These are phyloP conservation scores for Beverwykella pulmonaria DNA, from an alignment of 495 filamentous ascomycete genomes.

Conservation along the genomic window DNA sequence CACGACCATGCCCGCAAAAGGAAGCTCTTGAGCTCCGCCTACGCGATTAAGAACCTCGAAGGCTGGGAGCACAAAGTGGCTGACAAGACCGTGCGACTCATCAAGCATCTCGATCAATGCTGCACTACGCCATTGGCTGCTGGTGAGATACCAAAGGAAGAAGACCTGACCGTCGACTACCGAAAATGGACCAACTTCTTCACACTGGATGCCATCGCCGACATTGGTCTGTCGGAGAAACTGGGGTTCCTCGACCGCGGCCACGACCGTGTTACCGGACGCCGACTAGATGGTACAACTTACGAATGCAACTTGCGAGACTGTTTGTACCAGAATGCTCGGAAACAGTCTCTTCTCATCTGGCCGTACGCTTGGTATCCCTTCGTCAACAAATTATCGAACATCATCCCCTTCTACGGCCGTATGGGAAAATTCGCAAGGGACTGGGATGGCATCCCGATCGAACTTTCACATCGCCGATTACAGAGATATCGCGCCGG, in stretches of 20 bases:
- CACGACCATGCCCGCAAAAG: conserved; percentile 55
- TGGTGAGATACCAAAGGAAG: not conserved
- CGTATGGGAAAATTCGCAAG: conserved; percentile 34
- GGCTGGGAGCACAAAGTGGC: conserved; percentile 60
- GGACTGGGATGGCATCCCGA: conserved; percentile 46
- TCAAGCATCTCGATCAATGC: conserved; percentile 35
- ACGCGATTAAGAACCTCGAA: conserved; percentile 59
- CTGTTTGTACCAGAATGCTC: conserved; percentile 53
- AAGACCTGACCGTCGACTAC: conserved; percentile 34
- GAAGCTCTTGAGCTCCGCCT: conserved; percentile 56
- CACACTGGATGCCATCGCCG: conserved; percentile 49
- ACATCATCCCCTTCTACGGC: conserved; percentile 36
- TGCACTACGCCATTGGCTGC: conserved; percentile 22
- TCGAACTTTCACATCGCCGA: conserved; percentile 19
- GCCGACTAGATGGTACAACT: conserved; percentile 49
- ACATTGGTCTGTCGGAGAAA: conserved; percentile 56
- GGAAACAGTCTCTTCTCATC: conserved; percentile 48
- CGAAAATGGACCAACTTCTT: conserved; percentile 34
- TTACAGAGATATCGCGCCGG: conserved; percentile 49
- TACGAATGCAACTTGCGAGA: conserved; percentile 50
- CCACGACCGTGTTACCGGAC: conserved; percentile 48
- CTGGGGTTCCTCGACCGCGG: conserved; percentile 58
- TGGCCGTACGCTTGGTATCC: conserved; percentile 57
- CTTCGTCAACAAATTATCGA: conserved; percentile 32
- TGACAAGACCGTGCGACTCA: conserved; percentile 51